Conservation (phyloP, 73 alveolate species). For the Paramecium primaurelia region DNA sequence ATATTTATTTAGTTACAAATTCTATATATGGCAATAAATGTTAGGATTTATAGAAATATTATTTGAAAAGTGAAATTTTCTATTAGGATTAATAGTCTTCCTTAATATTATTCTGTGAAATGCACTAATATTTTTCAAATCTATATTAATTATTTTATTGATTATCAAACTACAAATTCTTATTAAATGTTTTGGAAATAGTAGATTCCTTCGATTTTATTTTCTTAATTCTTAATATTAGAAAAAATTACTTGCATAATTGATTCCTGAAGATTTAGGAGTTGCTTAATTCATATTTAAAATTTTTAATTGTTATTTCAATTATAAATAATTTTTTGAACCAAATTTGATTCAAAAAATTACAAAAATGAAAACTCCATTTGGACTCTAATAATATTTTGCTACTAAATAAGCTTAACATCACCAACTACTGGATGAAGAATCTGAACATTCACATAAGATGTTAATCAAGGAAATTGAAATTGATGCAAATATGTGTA, state of each 20-base stretch:
- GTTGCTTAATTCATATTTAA: neutral
- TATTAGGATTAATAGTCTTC: neutral
- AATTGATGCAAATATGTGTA: neutral
- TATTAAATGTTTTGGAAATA: neutral
- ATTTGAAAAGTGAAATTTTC: neutral
- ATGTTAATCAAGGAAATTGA: neutral
- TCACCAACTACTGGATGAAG: neutral
- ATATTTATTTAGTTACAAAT: neutral
- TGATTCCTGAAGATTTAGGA: neutral
- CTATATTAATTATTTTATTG: neutral
- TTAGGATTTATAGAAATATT: neutral
- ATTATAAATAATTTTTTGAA: neutral
- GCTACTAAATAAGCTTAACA: neutral
- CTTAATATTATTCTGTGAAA: neutral
- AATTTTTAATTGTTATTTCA: neutral
- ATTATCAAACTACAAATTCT: neutral
- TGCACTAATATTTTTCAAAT: neutral
- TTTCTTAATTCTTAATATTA: neutral
- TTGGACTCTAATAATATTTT: neutral
- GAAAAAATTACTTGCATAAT: neutral
- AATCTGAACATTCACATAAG: neutral
- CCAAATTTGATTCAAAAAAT: neutral
- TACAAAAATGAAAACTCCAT: neutral
- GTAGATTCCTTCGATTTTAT: neutral
- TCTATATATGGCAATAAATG: neutral